These are phyloP conservation scores for Teratosphaeria nubilosa DNA, from an alignment of 2,329 filamentous ascomycete species.

Conservation along the genomic window DNA sequence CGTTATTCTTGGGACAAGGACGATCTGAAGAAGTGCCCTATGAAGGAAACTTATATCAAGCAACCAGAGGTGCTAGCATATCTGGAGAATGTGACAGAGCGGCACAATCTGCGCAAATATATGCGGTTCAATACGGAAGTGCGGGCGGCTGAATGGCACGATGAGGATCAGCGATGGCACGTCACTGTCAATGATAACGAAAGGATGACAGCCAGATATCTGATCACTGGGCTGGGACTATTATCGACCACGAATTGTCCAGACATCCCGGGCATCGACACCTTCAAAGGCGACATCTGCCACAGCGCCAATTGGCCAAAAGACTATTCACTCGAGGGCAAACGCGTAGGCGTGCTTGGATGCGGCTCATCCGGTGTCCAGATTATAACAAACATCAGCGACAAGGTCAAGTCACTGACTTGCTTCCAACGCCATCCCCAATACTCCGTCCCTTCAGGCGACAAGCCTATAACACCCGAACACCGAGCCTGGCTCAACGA, in stretches of 20 bases:
- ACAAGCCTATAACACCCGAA: slow-evolving; percentile 15
- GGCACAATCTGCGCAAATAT: slow-evolving; percentile 25
- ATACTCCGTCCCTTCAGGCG: slow-evolving; percentile 26
- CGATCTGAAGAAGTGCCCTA: slow-evolving; percentile 25
- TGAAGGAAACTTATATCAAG: slow-evolving; percentile 27
- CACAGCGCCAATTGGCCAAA: slow-evolving; percentile 36
- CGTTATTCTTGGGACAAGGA: slow-evolving; percentile 27
- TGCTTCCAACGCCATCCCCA: slow-evolving; percentile 30
- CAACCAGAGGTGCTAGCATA: slow-evolving; percentile 28
- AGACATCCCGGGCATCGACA: slow-evolving; percentile 29
- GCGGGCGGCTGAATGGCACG: slow-evolving; percentile 24
- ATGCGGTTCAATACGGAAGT: slow-evolving; percentile 34
- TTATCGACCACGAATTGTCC: slow-evolving; percentile 24
- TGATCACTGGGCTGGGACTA: slow-evolving; percentile 27
- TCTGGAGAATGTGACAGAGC: slow-evolving; percentile 24
- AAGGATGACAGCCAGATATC: slow-evolving; percentile 17
- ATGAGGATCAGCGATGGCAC: slow-evolving; percentile 21
- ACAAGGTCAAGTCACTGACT: slow-evolving; percentile 18
- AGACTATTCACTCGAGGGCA: slow-evolving; percentile 27
- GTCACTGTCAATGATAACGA: slow-evolving; percentile 17
- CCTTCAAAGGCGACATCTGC: slow-evolving; percentile 35
- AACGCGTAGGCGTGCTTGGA: slow-evolving; percentile 34
- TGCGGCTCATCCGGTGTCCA: slow-evolving; percentile 34
- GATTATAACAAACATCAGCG: slow-evolving; percentile 31
- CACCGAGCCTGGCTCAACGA: slow-evolving; percentile 25